phyloP scores from a whole-genome alignment of 2,329 filamentous ascomycete species.

The Epichloe gansuensis region DNA sequence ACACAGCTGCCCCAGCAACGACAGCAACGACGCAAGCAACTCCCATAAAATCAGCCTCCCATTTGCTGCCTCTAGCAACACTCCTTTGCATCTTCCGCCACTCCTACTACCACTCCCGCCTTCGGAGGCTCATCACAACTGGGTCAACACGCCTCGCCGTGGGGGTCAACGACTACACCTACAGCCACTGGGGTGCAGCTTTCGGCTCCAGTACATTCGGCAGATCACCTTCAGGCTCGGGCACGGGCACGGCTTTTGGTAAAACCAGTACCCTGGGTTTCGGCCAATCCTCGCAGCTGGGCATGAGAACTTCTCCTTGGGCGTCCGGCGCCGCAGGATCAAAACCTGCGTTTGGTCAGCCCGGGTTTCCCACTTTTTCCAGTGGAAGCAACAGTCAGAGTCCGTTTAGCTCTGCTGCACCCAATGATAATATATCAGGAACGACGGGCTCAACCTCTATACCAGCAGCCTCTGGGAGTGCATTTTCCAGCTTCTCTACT shows the following conservation, averaged over 20 bases:
- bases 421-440: background rate
- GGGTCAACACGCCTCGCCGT: slow-evolving; percentile 40
- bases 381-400: slow-evolving; percentile 21
- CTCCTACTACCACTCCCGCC: slow-evolving; percentile 23
- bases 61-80: slow-evolving; percentile 16
- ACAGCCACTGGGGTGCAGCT: slow-evolving; percentile 22
- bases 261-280: slow-evolving; percentile 37
- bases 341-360: slow-evolving; percentile 41
- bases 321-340: slow-evolving; percentile 18
- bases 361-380: slow-evolving; percentile 33
- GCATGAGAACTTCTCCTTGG: slow-evolving; percentile 43
- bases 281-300: slow-evolving; percentile 38
- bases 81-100: slow-evolving; percentile 28
- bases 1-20: slow-evolving; percentile 18
- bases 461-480: slow-evolving; percentile 29
- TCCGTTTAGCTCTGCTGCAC: slow-evolving; percentile 25
- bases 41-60: slow-evolving; percentile 20
- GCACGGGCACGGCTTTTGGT: slow-evolving; percentile 37
- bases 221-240: slow-evolving; percentile 21
- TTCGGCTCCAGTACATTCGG: slow-evolving; percentile 37
- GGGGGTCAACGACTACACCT: slow-evolving; percentile 25
- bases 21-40: slow-evolving; percentile 18
- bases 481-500: slow-evolving; percentile 42
- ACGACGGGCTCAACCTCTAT: slow-evolving; percentile 15
- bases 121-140: slow-evolving; percentile 38